Evolutionary conservation across 2,329 filamentous ascomycete genomes (phyloP), one percentile per base, ranked within the genome.

Genomic region (Nemania sp.): DNA sequence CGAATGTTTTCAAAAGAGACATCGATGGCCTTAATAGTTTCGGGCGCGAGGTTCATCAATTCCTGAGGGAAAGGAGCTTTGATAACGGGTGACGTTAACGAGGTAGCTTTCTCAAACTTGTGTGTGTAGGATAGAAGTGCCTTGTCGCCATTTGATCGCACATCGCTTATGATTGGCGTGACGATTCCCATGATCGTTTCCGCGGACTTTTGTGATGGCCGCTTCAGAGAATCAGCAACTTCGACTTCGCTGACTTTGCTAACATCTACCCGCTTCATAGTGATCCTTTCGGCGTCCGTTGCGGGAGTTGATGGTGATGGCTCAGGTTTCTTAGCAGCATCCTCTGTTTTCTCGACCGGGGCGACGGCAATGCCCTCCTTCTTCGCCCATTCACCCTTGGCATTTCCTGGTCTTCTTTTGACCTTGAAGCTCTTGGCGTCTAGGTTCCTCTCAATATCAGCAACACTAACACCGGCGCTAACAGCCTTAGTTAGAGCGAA

Each of bases 81-180:
- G 70, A 99, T 85, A 15, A 99, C 94, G 0, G 95, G 93, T 0
- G 94, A 95, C 15, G 89, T 96, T 67, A 99, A 85, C 2, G 93
- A 95, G 0, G 93, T 97, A 0, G 95, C 96, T 83, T 95, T 97
- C 79, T 99, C 96, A 74, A 99, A 99, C 80, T 97, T 97, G 87
- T 98, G 94, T 0, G 96, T 98, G 80, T 97, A 98, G 58, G 92
- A 91, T 52, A 99, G 87, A 26, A 99, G 86, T 2, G 93, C 94
- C 75, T 91, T 91, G 81, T 99, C 96, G 61, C 96, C 96, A 38
- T 92, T 89, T 51, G 88, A 86, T 64, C 90, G 92, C 63, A 99
- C 92, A 55, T 94, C 92, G 66, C 95, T 89, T 76, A 99, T 93
- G 75, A 99, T 99, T 1, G 96, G 96, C 41, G 88, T 89, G 67